A percentile compares a stretch with the other conserved stretches of the same genome.
These are phyloP conservation scores for Boechera divaricarpa DNA, from an alignment of 345 rosid species.

Conservation along the genomic window DNA sequence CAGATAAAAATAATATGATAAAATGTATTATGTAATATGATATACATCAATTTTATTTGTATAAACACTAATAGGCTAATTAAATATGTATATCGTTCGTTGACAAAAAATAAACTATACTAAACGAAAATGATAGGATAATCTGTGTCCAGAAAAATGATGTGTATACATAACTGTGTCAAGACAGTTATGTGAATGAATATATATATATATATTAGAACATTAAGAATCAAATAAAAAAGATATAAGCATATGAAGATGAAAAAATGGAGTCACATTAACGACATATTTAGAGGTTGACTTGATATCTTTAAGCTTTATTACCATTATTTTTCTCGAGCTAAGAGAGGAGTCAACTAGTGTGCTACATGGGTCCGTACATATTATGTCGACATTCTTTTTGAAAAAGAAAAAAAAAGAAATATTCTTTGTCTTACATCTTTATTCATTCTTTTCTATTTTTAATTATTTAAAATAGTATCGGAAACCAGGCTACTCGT, in stretches of 20 bases:
- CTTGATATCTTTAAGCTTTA: constrained; percentile 30
- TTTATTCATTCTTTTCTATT: neutral
- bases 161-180: neutral
- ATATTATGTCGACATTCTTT: constrained; percentile 46
- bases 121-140: constrained; percentile 9
- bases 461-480: neutral
- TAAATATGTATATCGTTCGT: neutral
- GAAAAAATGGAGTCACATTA: constrained; percentile 24
- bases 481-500: constrained; percentile 12
- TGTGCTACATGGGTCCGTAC: constrained; percentile 16
- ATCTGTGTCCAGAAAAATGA: constrained; percentile 7
- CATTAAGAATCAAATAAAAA: neutral
- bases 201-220: neutral
- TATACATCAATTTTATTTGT: neutral
- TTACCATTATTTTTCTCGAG: constrained; percentile 21
- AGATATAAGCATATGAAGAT: constrained; percentile 3
- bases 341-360: constrained; percentile 38
- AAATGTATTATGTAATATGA: neutral
- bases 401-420: neutral
- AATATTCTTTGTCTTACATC: constrained; percentile 27
- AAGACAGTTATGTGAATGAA: neutral
- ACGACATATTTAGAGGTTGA: constrained; percentile 45
- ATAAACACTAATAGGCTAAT: neutral
- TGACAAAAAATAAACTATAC: constrained; percentile 8
- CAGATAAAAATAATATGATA: neutral